phyloP scores from a whole-genome alignment of 2,329 filamentous ascomycete genomes.

The Fusarium luffae region DNA sequence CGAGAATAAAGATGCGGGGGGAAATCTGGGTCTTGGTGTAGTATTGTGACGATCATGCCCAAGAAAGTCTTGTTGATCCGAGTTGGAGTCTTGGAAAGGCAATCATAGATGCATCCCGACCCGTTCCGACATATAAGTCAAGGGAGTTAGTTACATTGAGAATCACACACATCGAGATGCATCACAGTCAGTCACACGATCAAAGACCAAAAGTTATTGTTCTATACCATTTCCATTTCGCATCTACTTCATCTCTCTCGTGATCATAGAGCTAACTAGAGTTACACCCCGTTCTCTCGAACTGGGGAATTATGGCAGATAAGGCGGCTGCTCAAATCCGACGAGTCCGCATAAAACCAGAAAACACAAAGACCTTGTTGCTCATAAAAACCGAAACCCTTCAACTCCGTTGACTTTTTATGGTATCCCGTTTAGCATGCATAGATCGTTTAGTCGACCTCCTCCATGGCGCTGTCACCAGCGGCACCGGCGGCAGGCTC shows the following conservation, averaged over 20 bases:
- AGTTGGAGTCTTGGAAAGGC: neutral
- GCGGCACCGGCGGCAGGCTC: slow-evolving; percentile 68
- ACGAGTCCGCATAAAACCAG: slow-evolving; percentile 45
- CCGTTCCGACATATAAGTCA: neutral
- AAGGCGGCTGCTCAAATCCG: slow-evolving; percentile 46
- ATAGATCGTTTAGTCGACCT: slow-evolving; percentile 84
- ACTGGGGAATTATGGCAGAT: slow-evolving; percentile 51
- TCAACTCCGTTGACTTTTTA: slow-evolving; percentile 59
- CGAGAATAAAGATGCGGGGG: neutral
- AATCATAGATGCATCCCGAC: neutral
- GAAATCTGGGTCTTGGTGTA: neutral
- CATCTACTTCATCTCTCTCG: slow-evolving; percentile 56
- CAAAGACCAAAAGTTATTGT: slow-evolving; percentile 19
- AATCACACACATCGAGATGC: neutral
- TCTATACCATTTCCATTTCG: slow-evolving; percentile 50
- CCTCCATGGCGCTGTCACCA: slow-evolving; percentile 98
- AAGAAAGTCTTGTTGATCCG: neutral
- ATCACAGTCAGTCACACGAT: neutral
- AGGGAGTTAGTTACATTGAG: neutral
- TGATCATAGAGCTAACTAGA: slow-evolving; percentile 57
- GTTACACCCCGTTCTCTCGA: slow-evolving; percentile 50
- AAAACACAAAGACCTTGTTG: slow-evolving; percentile 50
- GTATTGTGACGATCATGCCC: neutral
- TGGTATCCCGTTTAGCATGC: slow-evolving; percentile 51
- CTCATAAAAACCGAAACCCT: slow-evolving; percentile 50